Evolutionary conservation across 805 yeast genomes (phyloP), one percentile per base, ranked within the genome.

Genomic region (Yarrowia sp.): DNA sequence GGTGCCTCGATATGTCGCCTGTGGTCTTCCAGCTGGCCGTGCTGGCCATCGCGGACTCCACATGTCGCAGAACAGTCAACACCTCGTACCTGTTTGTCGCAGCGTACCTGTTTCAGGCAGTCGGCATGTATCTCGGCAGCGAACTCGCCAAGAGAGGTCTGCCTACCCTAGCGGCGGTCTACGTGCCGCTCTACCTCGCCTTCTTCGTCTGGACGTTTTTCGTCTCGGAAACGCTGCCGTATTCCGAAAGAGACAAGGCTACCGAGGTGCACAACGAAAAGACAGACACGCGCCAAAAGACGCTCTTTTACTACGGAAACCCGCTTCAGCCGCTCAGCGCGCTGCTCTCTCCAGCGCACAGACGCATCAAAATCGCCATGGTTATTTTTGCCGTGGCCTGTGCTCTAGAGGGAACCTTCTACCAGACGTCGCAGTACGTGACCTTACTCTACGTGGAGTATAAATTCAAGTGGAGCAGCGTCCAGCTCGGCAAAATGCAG

Each of bases 351-450:
- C 58, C 58, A 13, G 58, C 58, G 8, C 58, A 51, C 19, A 22
- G 42, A 1, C 58, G 58, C 12, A 22, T 51, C 42, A 51, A 51
- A 16, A 51, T 51, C 32, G 29, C 58, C 14, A 51, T 51, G 58
- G 32, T 35, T 32, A 35, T 51, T 24, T 51, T 51, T 13, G 58
- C 42, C 21, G 24, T 18, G 12, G 58, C 58, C 2, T 33, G 58
- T 35, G 58, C 58, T 24, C n/a, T 51, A 24, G 58, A 51, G 16
- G 58, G 32, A 5, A 33, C 58, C 8, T 51, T 51, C 9, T 51
- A 51, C 58, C 58, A 51, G 9, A 51, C 58, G 6, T 51, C 58
- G 0, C 42, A 22, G 22, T 51, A 33, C 32, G 32, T 51, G 7
- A 33, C 58, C 6, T 7, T 35, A 9, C 41, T 33, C 2, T 51